Conservation (phyloP, 2,329 filamentous ascomycete species). For the Colletotrichum sp. region DNA sequence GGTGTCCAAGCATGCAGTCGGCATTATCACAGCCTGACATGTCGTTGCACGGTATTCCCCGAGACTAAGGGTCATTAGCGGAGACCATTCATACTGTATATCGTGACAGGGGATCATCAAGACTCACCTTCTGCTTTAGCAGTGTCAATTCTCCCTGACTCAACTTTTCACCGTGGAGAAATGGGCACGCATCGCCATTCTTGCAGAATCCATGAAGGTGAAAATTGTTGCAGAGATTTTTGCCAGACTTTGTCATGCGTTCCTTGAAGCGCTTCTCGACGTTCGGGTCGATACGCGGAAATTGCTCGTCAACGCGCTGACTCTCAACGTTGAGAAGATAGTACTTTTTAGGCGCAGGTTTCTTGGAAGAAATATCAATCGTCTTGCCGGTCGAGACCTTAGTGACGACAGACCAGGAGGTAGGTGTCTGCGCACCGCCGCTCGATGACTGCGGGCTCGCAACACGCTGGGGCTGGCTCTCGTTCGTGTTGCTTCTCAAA, state of each 20-base stretch:
- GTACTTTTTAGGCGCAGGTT: slow-evolving; percentile 22
- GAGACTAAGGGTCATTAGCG: background rate
- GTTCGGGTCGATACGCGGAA: slow-evolving; percentile 25
- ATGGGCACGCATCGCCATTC: slow-evolving; percentile 20
- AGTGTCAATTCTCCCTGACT: slow-evolving; percentile 19
- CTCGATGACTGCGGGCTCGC: background rate
- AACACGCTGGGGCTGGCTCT: background rate
- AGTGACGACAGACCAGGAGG: slow-evolving; percentile 28
- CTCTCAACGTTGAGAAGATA: slow-evolving; percentile 33
- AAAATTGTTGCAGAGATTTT: slow-evolving; percentile 25
- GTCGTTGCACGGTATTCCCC: slow-evolving; percentile 22
- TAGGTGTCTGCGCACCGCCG: background rate
- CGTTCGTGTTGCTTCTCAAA: background rate
- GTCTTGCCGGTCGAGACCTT: slow-evolving; percentile 17
- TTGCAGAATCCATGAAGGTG: slow-evolving; percentile 25
- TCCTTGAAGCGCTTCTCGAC: slow-evolving; percentile 26
- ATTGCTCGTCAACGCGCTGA: slow-evolving; percentile 34
- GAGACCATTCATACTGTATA: background rate
- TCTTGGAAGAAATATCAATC: slow-evolving; percentile 34
- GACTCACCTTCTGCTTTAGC: slow-evolving; percentile 22
- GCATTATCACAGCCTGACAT: slow-evolving; percentile 22
- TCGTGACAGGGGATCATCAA: background rate
- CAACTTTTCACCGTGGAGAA: slow-evolving; percentile 25
- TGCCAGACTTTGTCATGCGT: slow-evolving; percentile 16
- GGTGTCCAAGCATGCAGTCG: slow-evolving; percentile 24